These are phyloP conservation scores for Fusarium oligoseptatum DNA, from an alignment of 2,329 filamentous ascomycete genomes.

Conservation along the genomic window DNA sequence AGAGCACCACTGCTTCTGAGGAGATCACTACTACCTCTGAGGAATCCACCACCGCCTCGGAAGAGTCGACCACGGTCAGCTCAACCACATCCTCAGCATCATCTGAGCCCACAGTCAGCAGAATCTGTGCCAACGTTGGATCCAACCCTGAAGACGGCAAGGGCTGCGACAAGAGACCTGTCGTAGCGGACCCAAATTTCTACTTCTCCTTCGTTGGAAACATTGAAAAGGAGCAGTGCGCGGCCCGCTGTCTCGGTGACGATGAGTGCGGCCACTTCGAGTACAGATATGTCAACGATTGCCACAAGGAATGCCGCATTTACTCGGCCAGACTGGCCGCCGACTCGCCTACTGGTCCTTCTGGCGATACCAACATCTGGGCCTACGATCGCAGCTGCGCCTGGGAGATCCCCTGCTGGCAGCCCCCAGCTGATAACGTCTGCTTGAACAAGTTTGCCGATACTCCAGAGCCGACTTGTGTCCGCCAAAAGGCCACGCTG, in stretches of 20 bases:
- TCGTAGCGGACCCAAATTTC: not conserved
- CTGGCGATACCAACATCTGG: not conserved
- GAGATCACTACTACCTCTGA: not conserved
- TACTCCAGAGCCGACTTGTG: not conserved
- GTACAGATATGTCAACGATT: not conserved
- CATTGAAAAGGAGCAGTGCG: conserved; percentile 11
- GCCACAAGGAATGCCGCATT: conserved; percentile 5
- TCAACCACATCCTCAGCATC: not conserved
- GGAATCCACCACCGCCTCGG: not conserved
- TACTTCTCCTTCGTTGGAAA: conserved; percentile 5
- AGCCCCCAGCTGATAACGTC: not conserved
- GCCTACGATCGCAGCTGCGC: conserved; percentile 5
- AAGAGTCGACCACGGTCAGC: not conserved
- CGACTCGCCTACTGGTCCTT: not conserved
- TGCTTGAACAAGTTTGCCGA: conserved; percentile 11
- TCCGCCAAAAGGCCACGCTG: conserved; percentile 4
- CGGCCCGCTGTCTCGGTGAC: not conserved
- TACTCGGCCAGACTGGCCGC: not conserved
- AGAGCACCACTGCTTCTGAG: not conserved
- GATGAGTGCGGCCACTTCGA: not conserved
- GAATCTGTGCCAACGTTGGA: conserved; percentile 12
- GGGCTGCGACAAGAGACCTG: conserved; percentile 1
- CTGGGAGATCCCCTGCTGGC: conserved; percentile 10
- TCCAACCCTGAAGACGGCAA: conserved; percentile 3
- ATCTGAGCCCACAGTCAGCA: not conserved